Percentiles rank a stretch among this genome's conserved stretches.
phyloP scores from a whole-genome alignment of 805 yeast genomes.

The Wickerhamiella shivajii region DNA sequence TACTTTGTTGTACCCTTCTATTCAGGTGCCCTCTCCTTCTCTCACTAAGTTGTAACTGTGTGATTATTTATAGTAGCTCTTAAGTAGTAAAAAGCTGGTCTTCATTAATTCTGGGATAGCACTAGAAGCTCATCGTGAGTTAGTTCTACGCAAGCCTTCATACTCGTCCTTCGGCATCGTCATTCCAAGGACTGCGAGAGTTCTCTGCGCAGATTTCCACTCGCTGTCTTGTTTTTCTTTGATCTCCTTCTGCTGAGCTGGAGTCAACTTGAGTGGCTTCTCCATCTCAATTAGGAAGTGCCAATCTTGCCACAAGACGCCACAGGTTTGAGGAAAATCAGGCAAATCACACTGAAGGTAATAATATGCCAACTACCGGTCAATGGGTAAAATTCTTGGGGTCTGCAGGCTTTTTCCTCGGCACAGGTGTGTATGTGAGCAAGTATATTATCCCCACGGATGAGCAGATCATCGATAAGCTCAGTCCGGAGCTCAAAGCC shows the following conservation, averaged over 20 bases:
- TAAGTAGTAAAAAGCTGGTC: no score
- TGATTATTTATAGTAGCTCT: no score
- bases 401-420: constrained; percentile 50
- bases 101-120: no score
- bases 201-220: no score
- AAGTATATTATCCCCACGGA: constrained; percentile 75
- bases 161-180: no score
- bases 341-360: background rate
- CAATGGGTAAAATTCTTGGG: constrained; percentile 18
- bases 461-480: constrained; percentile 53
- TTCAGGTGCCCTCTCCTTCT: constrained; percentile 24
- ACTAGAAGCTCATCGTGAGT: no score
- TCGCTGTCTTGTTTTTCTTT: no score
- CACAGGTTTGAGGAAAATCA: background rate
- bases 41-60: constrained; percentile 20
- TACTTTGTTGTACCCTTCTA: constrained; percentile 44
- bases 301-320: background rate
- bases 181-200: no score
- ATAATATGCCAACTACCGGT: constrained; percentile 15
- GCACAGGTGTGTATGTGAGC: constrained; percentile 54
- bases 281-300: no score
- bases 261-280: no score
- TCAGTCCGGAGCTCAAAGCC: constrained; percentile 73
- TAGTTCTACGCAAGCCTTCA: no score
- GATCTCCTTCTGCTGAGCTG: no score